Evolutionary conservation across 2,329 filamentous ascomycete genomes (phyloP).

Genomic region (Neurospora sp.): DNA sequence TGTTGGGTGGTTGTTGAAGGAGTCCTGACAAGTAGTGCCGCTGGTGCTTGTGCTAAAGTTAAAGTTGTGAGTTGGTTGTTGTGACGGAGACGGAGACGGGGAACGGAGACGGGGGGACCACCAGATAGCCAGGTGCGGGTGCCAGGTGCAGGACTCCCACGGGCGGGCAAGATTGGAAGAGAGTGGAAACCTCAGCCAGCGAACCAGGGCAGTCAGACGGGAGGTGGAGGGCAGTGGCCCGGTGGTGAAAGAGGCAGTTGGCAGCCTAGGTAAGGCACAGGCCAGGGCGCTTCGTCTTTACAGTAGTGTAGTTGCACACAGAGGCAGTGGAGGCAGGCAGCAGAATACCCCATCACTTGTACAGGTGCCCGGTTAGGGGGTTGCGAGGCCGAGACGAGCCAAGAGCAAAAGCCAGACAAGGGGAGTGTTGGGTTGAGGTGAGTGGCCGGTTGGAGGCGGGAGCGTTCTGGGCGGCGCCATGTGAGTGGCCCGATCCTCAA

Average conservation of each 20-base stretch:
- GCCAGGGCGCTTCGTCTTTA: background rate
- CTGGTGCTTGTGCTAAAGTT: background rate
- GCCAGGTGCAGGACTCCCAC: background rate
- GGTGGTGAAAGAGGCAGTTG: background rate
- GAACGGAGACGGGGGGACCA: background rate
- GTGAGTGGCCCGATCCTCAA: background rate
- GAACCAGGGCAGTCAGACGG: background rate
- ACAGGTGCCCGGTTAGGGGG: background rate
- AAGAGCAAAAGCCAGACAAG: background rate
- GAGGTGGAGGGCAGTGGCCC: background rate
- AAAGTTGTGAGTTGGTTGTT: background rate
- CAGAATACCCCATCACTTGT: background rate
- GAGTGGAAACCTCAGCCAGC: background rate
- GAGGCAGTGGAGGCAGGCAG: background rate
- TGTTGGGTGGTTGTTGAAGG: conserved; percentile 9
- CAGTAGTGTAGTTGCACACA: background rate
- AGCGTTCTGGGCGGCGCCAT: background rate
- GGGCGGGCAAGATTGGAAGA: background rate
- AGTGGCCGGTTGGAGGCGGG: background rate
- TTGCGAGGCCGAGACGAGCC: background rate
- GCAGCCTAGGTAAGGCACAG: background rate
- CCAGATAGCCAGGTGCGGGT: background rate
- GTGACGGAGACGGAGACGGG: background rate
- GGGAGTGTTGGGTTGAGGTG: background rate
- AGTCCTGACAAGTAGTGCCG: background rate